Percentiles rank a stretch among this genome's conserved stretches.
Conservation (phyloP, 805 yeast genomes). For the Suhomyces canberraensis region DNA sequence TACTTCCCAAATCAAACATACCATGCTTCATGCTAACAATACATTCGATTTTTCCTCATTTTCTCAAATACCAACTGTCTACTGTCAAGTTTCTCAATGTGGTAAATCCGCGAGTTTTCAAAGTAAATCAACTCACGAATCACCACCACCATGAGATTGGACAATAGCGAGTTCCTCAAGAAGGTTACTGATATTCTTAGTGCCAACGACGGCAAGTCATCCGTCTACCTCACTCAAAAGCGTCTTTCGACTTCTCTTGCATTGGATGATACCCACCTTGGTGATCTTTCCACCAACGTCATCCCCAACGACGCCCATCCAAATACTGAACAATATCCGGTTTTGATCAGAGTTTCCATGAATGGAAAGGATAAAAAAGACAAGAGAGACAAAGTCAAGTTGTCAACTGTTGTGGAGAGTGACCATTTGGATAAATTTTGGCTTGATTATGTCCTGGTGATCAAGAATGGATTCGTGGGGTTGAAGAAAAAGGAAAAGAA, state of each 20-base stretch:
- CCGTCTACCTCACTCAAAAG: slow-evolving; percentile 60
- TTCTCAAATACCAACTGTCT: neutral
- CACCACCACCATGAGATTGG: slow-evolving; percentile 11
- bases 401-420: slow-evolving; percentile 69
- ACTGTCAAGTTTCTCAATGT: too few relatives aligned
- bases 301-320: slow-evolving; percentile 13
- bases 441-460: slow-evolving; percentile 64
- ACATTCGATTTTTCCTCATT: too few relatives aligned
- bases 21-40: too few relatives aligned
- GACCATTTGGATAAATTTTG: slow-evolving; percentile 68
- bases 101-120: too few relatives aligned
- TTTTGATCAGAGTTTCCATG: slow-evolving; percentile 66
- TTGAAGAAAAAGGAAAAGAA: slow-evolving; percentile 80
- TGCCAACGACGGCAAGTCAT: slow-evolving; percentile 41
- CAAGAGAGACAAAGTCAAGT: slow-evolving; percentile 51
- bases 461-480: slow-evolving; percentile 72
- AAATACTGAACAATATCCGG: slow-evolving; percentile 46
- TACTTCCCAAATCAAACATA: too few relatives aligned
- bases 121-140: too few relatives aligned
- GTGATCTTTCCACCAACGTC: slow-evolving; percentile 37
- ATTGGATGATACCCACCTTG: slow-evolving; percentile 14
- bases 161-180: slow-evolving; percentile 18
- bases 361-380: slow-evolving; percentile 42
- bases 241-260: slow-evolving; percentile 35
- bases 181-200: slow-evolving; percentile 11